phyloP scores from a whole-genome alignment of 768 basidiomycete species.

The Neoboletus magnificus region DNA sequence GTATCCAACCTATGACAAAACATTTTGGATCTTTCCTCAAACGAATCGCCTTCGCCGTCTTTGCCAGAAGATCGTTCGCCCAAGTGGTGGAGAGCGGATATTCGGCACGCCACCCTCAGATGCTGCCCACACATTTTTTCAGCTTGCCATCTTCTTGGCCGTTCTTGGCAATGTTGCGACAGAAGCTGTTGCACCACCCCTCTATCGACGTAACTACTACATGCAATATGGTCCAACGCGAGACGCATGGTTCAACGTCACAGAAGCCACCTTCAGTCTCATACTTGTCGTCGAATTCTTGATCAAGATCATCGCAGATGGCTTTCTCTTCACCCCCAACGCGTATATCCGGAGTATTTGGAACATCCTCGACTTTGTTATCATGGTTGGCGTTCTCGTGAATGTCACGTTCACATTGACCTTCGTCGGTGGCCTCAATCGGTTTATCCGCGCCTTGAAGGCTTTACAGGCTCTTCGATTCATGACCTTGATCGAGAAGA shows the following conservation, averaged over 20 bases:
- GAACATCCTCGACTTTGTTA: slow-evolving; percentile 87
- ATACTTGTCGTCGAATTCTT: slow-evolving; percentile 76
- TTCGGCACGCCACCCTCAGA: slow-evolving; percentile 72
- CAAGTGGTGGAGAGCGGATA: slow-evolving; percentile 83
- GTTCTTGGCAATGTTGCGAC: slow-evolving; percentile 82
- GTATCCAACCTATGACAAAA: slow-evolving; percentile 86
- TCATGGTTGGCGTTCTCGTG: slow-evolving; percentile 73
- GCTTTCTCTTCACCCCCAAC: slow-evolving; percentile 86
- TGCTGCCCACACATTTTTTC: slow-evolving; percentile 67
- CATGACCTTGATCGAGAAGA: slow-evolving; percentile 83
- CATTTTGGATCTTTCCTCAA: slow-evolving; percentile 88
- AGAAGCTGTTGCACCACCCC: slow-evolving; percentile 79
- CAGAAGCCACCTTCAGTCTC: slow-evolving; percentile 69
- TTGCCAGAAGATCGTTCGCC: slow-evolving; percentile 81
- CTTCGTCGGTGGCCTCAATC: slow-evolving; percentile 73
- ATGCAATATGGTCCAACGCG: slow-evolving; percentile 53
- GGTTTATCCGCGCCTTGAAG: slow-evolving; percentile 82
- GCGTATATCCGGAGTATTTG: slow-evolving; percentile 90
- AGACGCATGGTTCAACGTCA: slow-evolving; percentile 83
- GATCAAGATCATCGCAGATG: slow-evolving; percentile 91
- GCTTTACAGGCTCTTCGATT: slow-evolving; percentile 84
- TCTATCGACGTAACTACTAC: slow-evolving; percentile 77
- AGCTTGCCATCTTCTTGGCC: slow-evolving; percentile 65
- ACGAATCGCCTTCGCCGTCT: slow-evolving; percentile 64
- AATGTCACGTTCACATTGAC: slow-evolving; percentile 71